A percentile compares a stretch with the other conserved stretches of the same genome.
Conservation (phyloP, 495 filamentous ascomycete species). For the Penicillium paradoxum region DNA sequence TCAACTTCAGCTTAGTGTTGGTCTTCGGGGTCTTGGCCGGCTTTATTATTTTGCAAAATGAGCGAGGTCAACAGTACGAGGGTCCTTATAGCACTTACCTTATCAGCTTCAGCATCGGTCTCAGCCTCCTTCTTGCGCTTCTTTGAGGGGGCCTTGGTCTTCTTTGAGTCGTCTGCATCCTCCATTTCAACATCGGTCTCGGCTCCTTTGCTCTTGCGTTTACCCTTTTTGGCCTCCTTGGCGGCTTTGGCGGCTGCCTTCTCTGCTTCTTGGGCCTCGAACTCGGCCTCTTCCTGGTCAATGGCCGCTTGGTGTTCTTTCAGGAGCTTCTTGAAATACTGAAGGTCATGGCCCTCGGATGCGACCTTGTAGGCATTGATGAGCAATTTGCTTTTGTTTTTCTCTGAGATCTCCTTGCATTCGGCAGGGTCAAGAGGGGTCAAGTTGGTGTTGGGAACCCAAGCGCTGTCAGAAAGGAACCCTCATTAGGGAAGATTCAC, state of each 20-base stretch:
- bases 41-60: slow-evolving; percentile 19
- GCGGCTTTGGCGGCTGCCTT: slow-evolving; percentile 58
- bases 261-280: slow-evolving; percentile 51
- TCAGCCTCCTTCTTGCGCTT: slow-evolving; percentile 66
- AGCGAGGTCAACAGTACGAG: background rate
- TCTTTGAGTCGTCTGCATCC: slow-evolving; percentile 54
- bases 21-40: slow-evolving; percentile 59
- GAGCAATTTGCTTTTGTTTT: slow-evolving; percentile 71
- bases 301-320: slow-evolving; percentile 52
- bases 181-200: slow-evolving; percentile 75
- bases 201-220: slow-evolving; percentile 55
- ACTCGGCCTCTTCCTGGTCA: slow-evolving; percentile 58
- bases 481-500: slow-evolving; percentile 3
- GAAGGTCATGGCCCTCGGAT: slow-evolving; percentile 61
- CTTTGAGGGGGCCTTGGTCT: slow-evolving; percentile 50
- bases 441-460: slow-evolving; percentile 77
- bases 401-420: slow-evolving; percentile 56
- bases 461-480: slow-evolving; percentile 56
- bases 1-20: slow-evolving; percentile 49
- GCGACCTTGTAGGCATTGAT: slow-evolving; percentile 69
- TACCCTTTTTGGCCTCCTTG: slow-evolving; percentile 55
- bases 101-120: slow-evolving; percentile 59
- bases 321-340: slow-evolving; percentile 73
- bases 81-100: slow-evolving; percentile 46
- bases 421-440: slow-evolving; percentile 65